phyloP scores from a whole-genome alignment of 306 rosid species.

The Glycine tomentella region DNA sequence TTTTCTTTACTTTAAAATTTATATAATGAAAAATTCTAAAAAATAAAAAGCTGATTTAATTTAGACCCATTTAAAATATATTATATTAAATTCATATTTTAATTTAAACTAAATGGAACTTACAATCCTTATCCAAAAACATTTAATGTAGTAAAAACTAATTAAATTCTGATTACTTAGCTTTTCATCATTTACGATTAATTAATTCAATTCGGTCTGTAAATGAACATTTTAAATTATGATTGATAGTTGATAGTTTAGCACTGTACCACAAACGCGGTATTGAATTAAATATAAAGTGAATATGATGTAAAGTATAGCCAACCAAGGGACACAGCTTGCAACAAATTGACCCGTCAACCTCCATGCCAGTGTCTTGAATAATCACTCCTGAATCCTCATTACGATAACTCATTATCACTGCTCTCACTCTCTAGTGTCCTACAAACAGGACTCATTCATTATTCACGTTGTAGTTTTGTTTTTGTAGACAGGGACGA shows the following conservation, averaged over 20 bases:
- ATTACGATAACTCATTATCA: constrained; percentile 1
- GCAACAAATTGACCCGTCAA: constrained; percentile 48
- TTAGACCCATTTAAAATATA: too few species aligned
- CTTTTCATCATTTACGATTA: too few species aligned
- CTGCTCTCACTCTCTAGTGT: background rate
- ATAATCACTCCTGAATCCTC: background rate
- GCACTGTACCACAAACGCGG: background rate
- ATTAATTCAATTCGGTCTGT: too few species aligned
- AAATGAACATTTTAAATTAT: too few species aligned
- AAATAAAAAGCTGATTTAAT: too few species aligned
- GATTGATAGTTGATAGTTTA: background rate
- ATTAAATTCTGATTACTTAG: too few species aligned
- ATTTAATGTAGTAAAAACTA: too few species aligned
- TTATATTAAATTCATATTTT: too few species aligned
- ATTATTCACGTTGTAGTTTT: constrained; percentile 6
- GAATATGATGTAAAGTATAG: background rate
- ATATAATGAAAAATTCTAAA: too few species aligned
- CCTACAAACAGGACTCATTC: constrained; percentile 45
- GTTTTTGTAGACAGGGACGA: background rate
- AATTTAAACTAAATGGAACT: too few species aligned
- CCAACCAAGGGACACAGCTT: constrained; percentile 22
- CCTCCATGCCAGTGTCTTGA: background rate
- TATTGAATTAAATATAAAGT: background rate
- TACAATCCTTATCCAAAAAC: too few species aligned
- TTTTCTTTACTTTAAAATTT: too few species aligned